phyloP scores from a whole-genome alignment of 228 moss, liverwort and hornwort species.

The Sphagnum fallax region DNA sequence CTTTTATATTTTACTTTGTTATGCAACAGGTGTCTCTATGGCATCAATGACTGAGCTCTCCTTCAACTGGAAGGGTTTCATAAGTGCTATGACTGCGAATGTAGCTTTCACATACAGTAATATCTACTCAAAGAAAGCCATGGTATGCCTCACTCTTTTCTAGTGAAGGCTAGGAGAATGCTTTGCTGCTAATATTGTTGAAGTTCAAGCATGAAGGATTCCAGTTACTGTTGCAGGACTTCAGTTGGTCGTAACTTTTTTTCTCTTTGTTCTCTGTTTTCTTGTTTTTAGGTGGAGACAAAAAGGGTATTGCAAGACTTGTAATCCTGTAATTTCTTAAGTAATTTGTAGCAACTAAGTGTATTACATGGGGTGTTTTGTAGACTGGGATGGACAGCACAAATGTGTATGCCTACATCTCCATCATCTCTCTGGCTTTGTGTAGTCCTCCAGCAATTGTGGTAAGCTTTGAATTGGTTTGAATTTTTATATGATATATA shows the following conservation, averaged over 20 bases:
- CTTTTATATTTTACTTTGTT: neutral
- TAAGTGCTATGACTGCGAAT: conserved; percentile 96
- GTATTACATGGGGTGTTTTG: neutral
- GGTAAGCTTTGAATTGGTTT: conserved; percentile 18
- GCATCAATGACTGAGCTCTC: conserved; percentile 98
- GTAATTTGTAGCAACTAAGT: neutral
- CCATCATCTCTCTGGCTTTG: conserved; percentile 72
- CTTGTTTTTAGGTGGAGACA: neutral
- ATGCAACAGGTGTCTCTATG: conserved; percentile 65
- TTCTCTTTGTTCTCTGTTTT: neutral
- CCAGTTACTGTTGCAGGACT: no score
- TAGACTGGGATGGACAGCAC: conserved; percentile 99
- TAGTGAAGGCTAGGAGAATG: neutral
- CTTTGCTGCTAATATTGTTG: neutral
- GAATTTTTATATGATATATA: neutral
- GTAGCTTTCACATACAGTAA: conserved; percentile 92
- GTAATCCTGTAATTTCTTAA: neutral
- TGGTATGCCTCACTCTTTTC: conserved; percentile 29
- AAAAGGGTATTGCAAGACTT: neutral
- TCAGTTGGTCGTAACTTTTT: no score
- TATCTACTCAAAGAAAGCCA: conserved; percentile 98
- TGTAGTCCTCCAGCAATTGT: conserved; percentile 89
- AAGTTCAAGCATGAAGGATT: neutral
- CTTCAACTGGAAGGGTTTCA: conserved; percentile 97
- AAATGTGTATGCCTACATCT: conserved; percentile 94